phyloP scores from a whole-genome alignment of 352 stramenopile genomes.

The Poterioochromonas sp. region DNA sequence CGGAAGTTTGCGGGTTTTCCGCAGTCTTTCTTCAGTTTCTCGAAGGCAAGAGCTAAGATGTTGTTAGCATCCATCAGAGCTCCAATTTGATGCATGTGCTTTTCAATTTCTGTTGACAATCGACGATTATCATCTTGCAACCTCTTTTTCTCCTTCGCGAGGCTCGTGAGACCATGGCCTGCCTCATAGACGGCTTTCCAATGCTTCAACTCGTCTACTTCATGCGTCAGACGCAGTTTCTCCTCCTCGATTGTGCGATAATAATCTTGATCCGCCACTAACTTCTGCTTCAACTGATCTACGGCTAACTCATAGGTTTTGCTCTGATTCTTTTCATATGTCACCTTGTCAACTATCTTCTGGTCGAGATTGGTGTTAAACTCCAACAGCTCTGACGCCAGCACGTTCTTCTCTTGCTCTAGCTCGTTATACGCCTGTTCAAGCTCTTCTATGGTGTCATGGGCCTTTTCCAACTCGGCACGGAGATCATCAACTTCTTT shows the following conservation, averaged over 20 bases:
- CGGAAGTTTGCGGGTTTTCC: conserved; percentile 45
- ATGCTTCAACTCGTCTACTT: conserved; percentile 46
- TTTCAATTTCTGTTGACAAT: neutral
- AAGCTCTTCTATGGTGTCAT: conserved; percentile 46
- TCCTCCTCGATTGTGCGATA: conserved; percentile 43
- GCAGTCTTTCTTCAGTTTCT: conserved; percentile 44
- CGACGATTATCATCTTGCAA: conserved; percentile 52
- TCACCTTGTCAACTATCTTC: neutral
- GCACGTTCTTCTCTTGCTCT: conserved; percentile 47
- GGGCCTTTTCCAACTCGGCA: conserved; percentile 44
- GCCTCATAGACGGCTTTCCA: conserved; percentile 53
- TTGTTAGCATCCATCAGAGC: conserved; percentile 42
- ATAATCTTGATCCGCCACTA: neutral
- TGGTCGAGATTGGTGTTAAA: conserved; percentile 43
- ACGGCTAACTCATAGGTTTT: conserved; percentile 13
- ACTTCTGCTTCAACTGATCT: neutral
- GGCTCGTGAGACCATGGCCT: conserved; percentile 50
- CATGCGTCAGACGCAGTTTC: conserved; percentile 44
- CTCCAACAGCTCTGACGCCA: conserved; percentile 37
- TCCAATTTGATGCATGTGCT: neutral
- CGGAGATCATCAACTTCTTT: conserved; percentile 37
- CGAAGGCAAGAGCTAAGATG: conserved; percentile 44
- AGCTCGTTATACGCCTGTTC: conserved; percentile 44
- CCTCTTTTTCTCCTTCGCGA: conserved; percentile 47
- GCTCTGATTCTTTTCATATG: neutral